Base-by-base conservation (phyloP, 2,329 filamentous ascomycete genomes). In the Parastagonospora avenae region DNA sequence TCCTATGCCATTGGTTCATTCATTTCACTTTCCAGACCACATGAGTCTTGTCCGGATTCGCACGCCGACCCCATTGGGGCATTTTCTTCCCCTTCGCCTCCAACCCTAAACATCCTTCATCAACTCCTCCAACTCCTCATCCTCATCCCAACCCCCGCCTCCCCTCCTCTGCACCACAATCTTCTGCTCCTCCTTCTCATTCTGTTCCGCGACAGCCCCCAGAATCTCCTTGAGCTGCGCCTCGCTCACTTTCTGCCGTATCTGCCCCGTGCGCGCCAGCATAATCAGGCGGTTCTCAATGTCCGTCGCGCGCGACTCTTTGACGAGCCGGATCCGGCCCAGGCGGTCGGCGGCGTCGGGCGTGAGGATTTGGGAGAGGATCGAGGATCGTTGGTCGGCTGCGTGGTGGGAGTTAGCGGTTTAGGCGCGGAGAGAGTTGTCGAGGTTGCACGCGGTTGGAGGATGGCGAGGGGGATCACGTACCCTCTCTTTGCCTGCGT, bases 341-440 rank as follows among this genome's bases (percentile, higher is more conserved):
- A 99, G 84, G 11, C 94, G 90, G 78, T 99, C 94, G 54, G 91
- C 90, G 14, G 94, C 94, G 70, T 93, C 91, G 61, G 94, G 94
- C 67, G 92, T 88, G 55, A 99, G 90, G 79, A 99, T 97, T 76
- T 97, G 94, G 64, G 84, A 85, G 56, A 99, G 87, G 64, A 97
- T 89, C 52, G 85, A 82, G 66, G 86, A 80, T 52, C 91, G 89
- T 33, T 88, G 87, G 73, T 93, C 90, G 59, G 84, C 82, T 79
- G 84, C 77, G 47, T 24, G 31, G 53, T 59, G 50, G 67, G 70
- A 46, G 50, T 62, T 54, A 56, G 53, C 19, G 24, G 9, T 83
- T 79, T 35, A 52, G 59, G 63, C 73, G 56, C 36, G 39, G 33
- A n/a, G 33, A 11, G 11, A 42, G 37, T 33, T 14, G 31, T 27